Conservation (phyloP, 768 basidiomycete species). For the Boletus rubropictus region DNA sequence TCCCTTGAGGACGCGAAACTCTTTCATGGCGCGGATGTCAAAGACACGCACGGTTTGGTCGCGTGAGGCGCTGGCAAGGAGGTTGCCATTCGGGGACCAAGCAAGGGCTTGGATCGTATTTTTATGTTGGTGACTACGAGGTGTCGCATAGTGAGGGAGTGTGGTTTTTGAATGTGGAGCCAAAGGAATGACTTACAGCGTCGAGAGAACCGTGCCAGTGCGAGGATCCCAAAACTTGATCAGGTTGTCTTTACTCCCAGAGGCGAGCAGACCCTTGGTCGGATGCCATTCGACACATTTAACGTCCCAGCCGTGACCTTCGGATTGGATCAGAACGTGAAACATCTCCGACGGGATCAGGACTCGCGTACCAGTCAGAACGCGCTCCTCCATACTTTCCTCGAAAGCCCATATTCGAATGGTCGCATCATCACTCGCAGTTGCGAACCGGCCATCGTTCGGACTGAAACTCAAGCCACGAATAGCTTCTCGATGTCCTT, state of each 20-base stretch:
- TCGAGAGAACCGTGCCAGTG: conserved; percentile 84
- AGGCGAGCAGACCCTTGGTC: conserved; percentile 89
- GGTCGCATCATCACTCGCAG: conserved; percentile 92
- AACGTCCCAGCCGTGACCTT: conserved; percentile 99
- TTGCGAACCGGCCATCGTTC: conserved; percentile 87
- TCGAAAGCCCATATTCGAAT: conserved; percentile 95
- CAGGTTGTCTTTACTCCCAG: conserved; percentile 95
- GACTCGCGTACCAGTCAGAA: conserved; percentile 59
- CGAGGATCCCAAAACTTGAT: conserved; percentile 99
- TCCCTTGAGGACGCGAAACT: conserved; percentile 84
- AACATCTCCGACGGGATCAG: neutral
- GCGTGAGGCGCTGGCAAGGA: conserved; percentile 90
- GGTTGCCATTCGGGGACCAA: conserved; percentile 93
- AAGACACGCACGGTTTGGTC: conserved; percentile 95
- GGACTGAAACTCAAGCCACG: conserved; percentile 89
- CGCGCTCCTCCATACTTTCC: conserved; percentile 82
- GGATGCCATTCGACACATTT: conserved; percentile 99
- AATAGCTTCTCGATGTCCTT: conserved; percentile 91
- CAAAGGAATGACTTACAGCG: conserved; percentile 53
- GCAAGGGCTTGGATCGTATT: conserved; percentile 90
- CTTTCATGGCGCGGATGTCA: conserved; percentile 97
- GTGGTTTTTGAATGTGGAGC: neutral
- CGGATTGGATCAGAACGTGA: conserved; percentile 10
- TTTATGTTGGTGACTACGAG: conserved; percentile 87
- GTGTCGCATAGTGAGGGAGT: neutral